Evolutionary conservation across 1,284 basidiomycete genomes (phyloP).

Genomic region (Cutaneotrichosporon cyanovorans): DNA sequence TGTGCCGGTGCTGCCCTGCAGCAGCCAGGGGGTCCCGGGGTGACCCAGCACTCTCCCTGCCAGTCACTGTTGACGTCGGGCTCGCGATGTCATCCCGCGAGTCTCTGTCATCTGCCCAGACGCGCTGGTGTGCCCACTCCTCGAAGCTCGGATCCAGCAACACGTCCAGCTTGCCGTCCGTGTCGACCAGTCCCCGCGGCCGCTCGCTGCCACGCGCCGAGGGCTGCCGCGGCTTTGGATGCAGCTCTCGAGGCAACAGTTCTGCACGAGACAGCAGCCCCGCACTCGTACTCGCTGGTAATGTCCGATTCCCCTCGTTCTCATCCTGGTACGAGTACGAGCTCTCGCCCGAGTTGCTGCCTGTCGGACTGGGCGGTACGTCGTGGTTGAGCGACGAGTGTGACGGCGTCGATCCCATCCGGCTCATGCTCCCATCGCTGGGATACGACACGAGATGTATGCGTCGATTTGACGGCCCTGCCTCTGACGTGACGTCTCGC

Average conservation of each 20-base stretch:
- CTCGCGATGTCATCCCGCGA: too few relatives aligned
- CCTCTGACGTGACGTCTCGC: not conserved
- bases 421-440: slow-evolving; percentile 8
- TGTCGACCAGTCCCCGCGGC: slow-evolving; percentile 8
- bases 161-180: slow-evolving; percentile 9
- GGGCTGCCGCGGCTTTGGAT: not conserved
- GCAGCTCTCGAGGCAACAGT: too few relatives aligned
- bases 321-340: slow-evolving; percentile 15
- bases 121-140: slow-evolving; percentile 11
- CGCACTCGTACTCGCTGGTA: too few relatives aligned
- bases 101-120: slow-evolving; percentile 1
- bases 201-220: not conserved
- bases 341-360: slow-evolving; percentile 13
- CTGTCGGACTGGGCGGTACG: slow-evolving; percentile 2
- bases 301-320: not conserved
- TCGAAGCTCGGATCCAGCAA: slow-evolving; percentile 10
- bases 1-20: not conserved
- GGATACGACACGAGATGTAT: slow-evolving; percentile 16
- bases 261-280: too few relatives aligned
- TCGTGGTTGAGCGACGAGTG: not conserved
- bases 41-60: not conserved
- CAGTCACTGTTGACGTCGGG: not conserved
- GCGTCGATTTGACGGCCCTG: slow-evolving; percentile 12
- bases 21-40: not conserved
- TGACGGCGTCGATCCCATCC: not conserved